A percentile compares a stretch with the other conserved stretches of the same genome.
These are phyloP conservation scores for Penicillium waksmanii DNA, from an alignment of 495 filamentous ascomycete genomes.

Conservation along the genomic window DNA sequence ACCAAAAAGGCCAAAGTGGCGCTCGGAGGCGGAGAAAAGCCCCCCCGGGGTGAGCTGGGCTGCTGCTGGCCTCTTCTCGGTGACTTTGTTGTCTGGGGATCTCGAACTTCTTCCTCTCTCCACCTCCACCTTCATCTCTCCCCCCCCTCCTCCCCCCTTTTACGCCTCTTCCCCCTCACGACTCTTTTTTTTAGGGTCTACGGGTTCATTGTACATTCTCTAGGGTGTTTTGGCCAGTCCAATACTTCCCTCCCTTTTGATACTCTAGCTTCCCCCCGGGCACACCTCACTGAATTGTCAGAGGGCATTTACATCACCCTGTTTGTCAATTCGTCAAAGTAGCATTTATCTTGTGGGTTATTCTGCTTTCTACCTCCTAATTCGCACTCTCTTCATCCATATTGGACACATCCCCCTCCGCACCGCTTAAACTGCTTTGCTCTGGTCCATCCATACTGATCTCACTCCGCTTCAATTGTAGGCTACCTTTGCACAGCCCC, in stretches of 20 bases:
- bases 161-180: constrained; percentile 19
- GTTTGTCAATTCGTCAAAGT: constrained; percentile 16
- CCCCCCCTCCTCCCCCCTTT: constrained; percentile 22
- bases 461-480: constrained; percentile 22
- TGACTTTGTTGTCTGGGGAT: constrained; percentile 37
- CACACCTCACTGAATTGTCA: constrained; percentile 11
- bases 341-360: constrained; percentile 6
- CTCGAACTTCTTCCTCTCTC: constrained; percentile 30
- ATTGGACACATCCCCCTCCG: too few relatives aligned
- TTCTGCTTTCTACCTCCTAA: background rate
- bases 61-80: constrained; percentile 21
- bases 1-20: background rate
- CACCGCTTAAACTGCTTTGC: too few relatives aligned
- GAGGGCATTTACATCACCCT: constrained; percentile 7
- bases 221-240: constrained; percentile 18
- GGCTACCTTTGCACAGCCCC: constrained; percentile 19
- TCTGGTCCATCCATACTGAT: constrained; percentile 18
- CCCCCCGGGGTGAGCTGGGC: constrained; percentile 38
- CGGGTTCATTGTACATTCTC: constrained; percentile 23
- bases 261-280: constrained; percentile 11
- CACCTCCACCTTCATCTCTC: constrained; percentile 12
- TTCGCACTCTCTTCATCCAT: background rate
- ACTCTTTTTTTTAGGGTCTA: constrained; percentile 18
- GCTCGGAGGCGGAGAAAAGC: constrained; percentile 35
- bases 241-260: constrained; percentile 10